phyloP scores from a whole-genome alignment of 768 basidiomycete species.

The Kwoniella bestiolae region DNA sequence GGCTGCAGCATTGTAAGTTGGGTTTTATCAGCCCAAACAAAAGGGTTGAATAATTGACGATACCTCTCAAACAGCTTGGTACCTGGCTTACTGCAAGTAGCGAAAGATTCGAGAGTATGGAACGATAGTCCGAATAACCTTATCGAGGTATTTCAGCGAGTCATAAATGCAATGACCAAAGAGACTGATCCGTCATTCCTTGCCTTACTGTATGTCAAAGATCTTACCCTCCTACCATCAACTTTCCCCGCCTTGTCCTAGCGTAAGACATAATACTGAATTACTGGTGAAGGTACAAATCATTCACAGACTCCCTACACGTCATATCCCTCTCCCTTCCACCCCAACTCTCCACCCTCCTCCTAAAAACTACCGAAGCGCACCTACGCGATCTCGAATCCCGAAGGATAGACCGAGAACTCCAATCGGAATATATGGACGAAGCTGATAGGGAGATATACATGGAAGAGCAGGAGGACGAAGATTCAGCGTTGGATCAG shows the following conservation, averaged over 20 bases:
- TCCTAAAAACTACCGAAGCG: conserved; percentile 15
- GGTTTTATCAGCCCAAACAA: too few species aligned
- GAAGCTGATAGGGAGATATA: conserved; percentile 32
- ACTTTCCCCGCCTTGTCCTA: neutral
- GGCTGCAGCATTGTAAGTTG: neutral
- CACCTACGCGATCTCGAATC: conserved; percentile 26
- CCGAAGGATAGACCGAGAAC: conserved; percentile 22
- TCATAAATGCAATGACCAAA: conserved; percentile 31
- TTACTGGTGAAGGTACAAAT: conserved; percentile 36
- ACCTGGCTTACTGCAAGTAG: conserved; percentile 40
- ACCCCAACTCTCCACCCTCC: conserved; percentile 1
- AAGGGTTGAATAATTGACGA: too few species aligned
- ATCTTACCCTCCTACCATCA: neutral
- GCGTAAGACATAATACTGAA: neutral
- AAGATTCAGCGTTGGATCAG: conserved; percentile 25
- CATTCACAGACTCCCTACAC: conserved; percentile 37
- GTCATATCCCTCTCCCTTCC: conserved; percentile 33
- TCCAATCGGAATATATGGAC: conserved; percentile 32
- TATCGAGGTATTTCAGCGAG: conserved; percentile 25
- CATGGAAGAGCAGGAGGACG: conserved; percentile 32
- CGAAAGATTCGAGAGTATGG: conserved; percentile 31
- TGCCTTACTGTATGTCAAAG: conserved; percentile 29
- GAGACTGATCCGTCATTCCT: conserved; percentile 32
- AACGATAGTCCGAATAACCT: conserved; percentile 17
- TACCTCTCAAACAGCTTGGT: conserved; percentile 21